Base-by-base conservation (phyloP, 805 yeast genomes). In the Lachancea nothofagi region DNA sequence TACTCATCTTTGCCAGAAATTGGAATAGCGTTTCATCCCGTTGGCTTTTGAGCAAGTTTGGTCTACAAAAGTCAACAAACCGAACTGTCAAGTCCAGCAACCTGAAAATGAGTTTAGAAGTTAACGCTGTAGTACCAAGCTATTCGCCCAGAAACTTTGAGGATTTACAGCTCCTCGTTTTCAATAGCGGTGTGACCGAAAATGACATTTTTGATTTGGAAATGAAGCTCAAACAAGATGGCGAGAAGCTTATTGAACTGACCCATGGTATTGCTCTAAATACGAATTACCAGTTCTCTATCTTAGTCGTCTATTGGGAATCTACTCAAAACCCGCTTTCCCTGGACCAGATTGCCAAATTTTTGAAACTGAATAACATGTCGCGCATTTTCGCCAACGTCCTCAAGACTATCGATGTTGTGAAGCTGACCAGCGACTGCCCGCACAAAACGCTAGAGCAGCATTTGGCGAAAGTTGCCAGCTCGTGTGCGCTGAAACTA, bases 271-370 rank as follows among this genome's bases (percentile, higher is more conserved):
- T 64, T 7, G 53, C 65, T 4, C 39, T 64, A 22, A 57, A 63
- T 35, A 55, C 66, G 4, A 62, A 61, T 33, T 56, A 49, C 26
- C 55, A 57, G 34, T 62, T 66, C 38, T 57, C 57, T 22, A 41
- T 67, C 9, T 15, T 66, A 18, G 45, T 68, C 2, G 43, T 66
- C 2, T 65, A 61, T 40, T 67, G 73, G 73, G 69, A 65, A 28
- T 55, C 69, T n/a, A 53, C 62, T 1, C 62, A 61, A 19, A 55
- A 56, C 3, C 50, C 50, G 3, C 38, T 53, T 5, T 19, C 38
- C 8, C 47, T 46, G 10, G 21, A 33, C 7, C 44, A 48, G 6
- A 49, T 54, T 12, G 18, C 36, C 17, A 47, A 46, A 23, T 46
- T 43, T 27, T 41, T 59, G 19, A 53, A 58, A 25, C 26, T 50